Base-by-base conservation (phyloP, 2,329 filamentous ascomycete genomes). In the Hypoxylon sp. region DNA sequence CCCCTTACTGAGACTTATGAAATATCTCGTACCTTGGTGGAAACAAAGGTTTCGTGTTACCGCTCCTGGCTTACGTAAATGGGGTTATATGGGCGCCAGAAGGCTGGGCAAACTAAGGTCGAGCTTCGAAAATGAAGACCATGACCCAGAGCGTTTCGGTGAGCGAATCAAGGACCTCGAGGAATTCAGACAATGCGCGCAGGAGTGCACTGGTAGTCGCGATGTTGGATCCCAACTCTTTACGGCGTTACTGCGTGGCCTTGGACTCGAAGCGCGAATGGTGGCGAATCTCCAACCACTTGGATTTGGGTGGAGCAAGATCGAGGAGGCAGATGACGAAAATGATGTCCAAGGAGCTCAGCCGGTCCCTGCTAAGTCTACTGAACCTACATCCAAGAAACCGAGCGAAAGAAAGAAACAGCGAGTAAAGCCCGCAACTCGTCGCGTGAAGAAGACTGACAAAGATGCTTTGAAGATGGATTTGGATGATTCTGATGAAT, bases 221-320 rank as follows among this genome's bases (percentile, higher is more conserved):
- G 96, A 98, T 78, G 86, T 96, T 2, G 94, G 94, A 0, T 91
- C 93, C 0, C 94, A 98, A 76, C 85, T 99, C 0, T 98, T 98
- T 71, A 97, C 93, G 0, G 93, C 93, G 2, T 81, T 99, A 6
- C 79, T 98, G 21, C 86, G 96, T 70, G 93, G 90, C 0, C 77
- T 98, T 10, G 93, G 93, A 0, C 82, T 98, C 2, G 93, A 98
- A 75, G 89, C 93, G 10, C 87, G 95, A 31, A 87, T 98, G 84
- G 89, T 98, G 2, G 90, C 91, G 8, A 98, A 89, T 76, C 78
- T 99, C 44, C 96, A 98, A 76, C 91, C 94, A 0, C 81, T 93
- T 21, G 96, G 96, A 0, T 97, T 97, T 78, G 94, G 94, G 1
- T 98, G 93, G 90, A 97, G 89, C 67, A 97, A 95, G 78, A 81